Base-by-base conservation (phyloP, 176 grass and related monocot genomes). In the Hyparrhenia diplandra region DNA sequence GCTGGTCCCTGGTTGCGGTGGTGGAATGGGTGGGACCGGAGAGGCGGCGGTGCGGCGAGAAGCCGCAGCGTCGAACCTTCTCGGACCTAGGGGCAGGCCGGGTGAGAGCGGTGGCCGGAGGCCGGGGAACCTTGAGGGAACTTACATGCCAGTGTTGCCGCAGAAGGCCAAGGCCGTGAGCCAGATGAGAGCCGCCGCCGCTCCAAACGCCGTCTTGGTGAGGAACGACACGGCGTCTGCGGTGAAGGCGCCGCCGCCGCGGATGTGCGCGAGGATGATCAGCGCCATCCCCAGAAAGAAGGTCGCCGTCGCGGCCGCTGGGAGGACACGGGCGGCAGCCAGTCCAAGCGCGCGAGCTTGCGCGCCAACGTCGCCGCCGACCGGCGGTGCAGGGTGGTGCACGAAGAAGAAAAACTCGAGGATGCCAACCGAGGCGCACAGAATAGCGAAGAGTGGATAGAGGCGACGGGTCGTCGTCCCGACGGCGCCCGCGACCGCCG, bases 401-500 rank as follows among this genome's bases (percentile, higher is more conserved):
- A 49, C 11, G 36, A 81, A n/a, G 24, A 81, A 23, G 25, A 45
- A 16, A 17, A 52, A 13, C 0, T 24, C 5, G 0, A 82, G 69
- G 1, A 43, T 5, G 28, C 55, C 24, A 1, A 1, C n/a, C 10
- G 40, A 31, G 3, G 18, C 28, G 21, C 40, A 63, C 0, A 82
- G 0, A 8, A 13, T 1, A 0, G n/a, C 0, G 55, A 82, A 64
- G 69, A 0, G 55, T 0, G 10, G 0, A 0, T 1, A 1, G 2
- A 59, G 2, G n/a, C 55, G 11, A 32, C 16, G 46, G 3, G n/a
- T n/a, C n/a, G n/a, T n/a, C 4, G 2, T 45, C 27, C 25, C 25
- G 6, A 4, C 23, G 3, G 21, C 32, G 12, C 12, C 32, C 2
- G 11, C 41, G 3, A 1, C 29, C 18, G n/a, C 47, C 0, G 49